Evolutionary conservation across 768 basidiomycete genomes (phyloP).

Genomic region (Russula virescens): DNA sequence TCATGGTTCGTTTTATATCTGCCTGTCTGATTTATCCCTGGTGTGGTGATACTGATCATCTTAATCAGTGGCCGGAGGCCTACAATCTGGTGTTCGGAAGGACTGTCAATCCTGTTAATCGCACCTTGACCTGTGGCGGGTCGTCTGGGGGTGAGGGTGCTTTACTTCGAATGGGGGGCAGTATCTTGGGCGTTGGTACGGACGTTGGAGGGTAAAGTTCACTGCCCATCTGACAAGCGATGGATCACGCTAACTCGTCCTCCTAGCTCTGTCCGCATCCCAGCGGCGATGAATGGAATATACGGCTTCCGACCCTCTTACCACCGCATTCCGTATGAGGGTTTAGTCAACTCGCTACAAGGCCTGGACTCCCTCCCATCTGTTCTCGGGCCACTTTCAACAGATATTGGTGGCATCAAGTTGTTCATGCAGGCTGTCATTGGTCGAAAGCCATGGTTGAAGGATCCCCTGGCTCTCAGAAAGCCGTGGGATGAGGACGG

Average conservation of each 20-base stretch:
- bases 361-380: constrained; percentile 69
- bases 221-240: constrained; percentile 1
- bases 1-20: constrained; percentile 36
- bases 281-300: constrained; percentile 57
- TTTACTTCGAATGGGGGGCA: constrained; percentile 51
- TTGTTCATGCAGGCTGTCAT: constrained; percentile 61
- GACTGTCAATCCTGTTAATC: constrained; percentile 71
- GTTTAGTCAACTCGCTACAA: constrained; percentile 55
- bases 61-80: constrained; percentile 64
- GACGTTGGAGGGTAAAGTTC: constrained; percentile 66
- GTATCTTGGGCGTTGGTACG: constrained; percentile 61
- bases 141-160: constrained; percentile 87
- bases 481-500: constrained; percentile 58
- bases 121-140: constrained; percentile 66
- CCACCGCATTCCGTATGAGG: constrained; percentile 64
- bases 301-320: constrained; percentile 71
- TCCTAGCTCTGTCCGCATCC: constrained; percentile 65
- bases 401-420: constrained; percentile 54
- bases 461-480: constrained; percentile 52
- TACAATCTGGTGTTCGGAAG: constrained; percentile 76
- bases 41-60: neutral
- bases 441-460: constrained; percentile 55
- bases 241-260: neutral
- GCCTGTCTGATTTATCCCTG: neutral
- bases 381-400: constrained; percentile 68